Evolutionary conservation across 2,329 filamentous ascomycete genomes (phyloP).

Genomic region (Aspergillus calidoustus): DNA sequence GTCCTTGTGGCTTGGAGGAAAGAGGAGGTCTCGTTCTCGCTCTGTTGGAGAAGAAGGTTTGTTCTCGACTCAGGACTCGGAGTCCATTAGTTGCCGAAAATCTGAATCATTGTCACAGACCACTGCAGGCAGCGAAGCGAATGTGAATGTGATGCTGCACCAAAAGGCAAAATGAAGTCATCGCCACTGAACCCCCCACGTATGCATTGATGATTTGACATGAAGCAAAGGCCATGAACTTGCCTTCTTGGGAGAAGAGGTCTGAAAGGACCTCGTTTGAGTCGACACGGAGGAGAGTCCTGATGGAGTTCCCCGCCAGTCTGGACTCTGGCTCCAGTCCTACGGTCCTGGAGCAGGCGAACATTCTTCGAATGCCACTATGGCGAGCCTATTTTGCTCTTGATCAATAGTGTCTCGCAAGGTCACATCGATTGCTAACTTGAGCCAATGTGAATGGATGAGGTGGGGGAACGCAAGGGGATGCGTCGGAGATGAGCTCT

Average conservation of each 20-base stretch:
- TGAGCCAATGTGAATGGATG: not conserved
- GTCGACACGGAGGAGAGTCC: not conserved
- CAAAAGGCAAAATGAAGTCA: not conserved
- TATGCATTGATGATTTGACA: not conserved
- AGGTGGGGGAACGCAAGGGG: slow-evolving; percentile 1
- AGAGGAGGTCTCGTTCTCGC: not conserved
- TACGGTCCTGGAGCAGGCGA: not conserved
- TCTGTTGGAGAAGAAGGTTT: not conserved
- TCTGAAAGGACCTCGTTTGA: not conserved
- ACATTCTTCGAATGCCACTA: slow-evolving; percentile 13
- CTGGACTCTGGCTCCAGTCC: not conserved
- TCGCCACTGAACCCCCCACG: not conserved
- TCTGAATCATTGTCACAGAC: not conserved
- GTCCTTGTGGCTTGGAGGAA: not conserved
- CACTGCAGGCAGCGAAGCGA: not conserved
- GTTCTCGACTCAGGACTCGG: slow-evolving; percentile 3
- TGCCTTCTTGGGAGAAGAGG: not conserved
- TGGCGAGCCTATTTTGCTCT: slow-evolving; percentile 14
- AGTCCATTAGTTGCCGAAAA: not conserved
- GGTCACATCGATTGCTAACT: slow-evolving; percentile 6
- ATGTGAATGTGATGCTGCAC: not conserved
- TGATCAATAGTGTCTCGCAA: slow-evolving; percentile 11
- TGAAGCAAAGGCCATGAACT: not conserved
- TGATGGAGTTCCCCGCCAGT: slow-evolving; percentile 10
- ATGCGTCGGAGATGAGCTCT: slow-evolving; percentile 11